Evolutionary conservation across 176 grass and related monocot species (phyloP), one percentile per base, ranked within the genome.

Genomic region (Rhipidocladum racemiflorum): DNA sequence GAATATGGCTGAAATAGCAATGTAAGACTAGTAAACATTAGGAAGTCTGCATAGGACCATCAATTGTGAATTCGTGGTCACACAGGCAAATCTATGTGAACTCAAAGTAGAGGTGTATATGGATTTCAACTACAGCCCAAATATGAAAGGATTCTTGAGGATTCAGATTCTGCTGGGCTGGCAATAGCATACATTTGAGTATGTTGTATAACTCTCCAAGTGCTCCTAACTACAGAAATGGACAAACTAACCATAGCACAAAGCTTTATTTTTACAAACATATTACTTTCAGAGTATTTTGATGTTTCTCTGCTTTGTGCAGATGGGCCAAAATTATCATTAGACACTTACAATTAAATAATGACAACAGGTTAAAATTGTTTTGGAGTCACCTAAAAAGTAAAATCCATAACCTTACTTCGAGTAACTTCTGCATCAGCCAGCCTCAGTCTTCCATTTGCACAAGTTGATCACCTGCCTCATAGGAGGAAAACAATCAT

Each of bases 241-340:
- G 43, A 79, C 18, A 27, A 65, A 78, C 23, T 34, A 34, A 34
- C 42, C 45, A 65, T 24, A 48, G 61, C 43, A 16, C 76, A 79
- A 63, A 64, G 3, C 18, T 35, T 45, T 48, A 30, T 50, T 36
- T 23, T 78, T 50, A 46, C 76, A 50, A 36, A 24, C 29, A 10
- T 62, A 57, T 45, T 59, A 77, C 75, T 61, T 44, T 62, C 74
- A 44, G 39, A 29, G 9, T 45, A 30, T 77, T 45, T 45, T 49
- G 61, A 65, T 50, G 43, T 65, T 65, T 65, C 61, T 79, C 29
- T 53, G 53, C 53, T 68, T 80, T 80, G 46, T 54, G 77, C 77
- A 54, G 46, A 67, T 39, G 21, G 77, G 34, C 34, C 24, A 55
- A 68, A 51, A 38, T n/a, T 14, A 70, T 70, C 39, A 40, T 29